Base-by-base conservation (phyloP, 495 filamentous ascomycete genomes). In the Hypoxylon subgilvum region DNA sequence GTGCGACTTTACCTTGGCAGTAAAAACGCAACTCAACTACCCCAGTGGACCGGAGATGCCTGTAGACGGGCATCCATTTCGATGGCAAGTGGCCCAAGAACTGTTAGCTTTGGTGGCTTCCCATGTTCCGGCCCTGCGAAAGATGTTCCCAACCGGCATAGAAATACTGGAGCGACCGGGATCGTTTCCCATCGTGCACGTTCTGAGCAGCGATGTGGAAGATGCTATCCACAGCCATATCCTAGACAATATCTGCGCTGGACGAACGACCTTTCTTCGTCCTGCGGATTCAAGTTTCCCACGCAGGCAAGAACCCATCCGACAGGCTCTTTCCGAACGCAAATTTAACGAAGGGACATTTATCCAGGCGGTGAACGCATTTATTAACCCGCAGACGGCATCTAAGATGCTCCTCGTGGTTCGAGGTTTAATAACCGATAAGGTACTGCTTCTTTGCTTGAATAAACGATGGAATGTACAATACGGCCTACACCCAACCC, bases 1-100 rank as follows among this genome's bases (percentile, higher is more conserved):
- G 63, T 84, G 82, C 39, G 86, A 89, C 55, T 83, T 88, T 59
- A 84, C 80, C 27, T 77, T 88, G 17, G 81, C 73, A 43, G 78
- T 80, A 7, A 82, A 78, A 41, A 77, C 75, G 5, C 75, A 79
- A 56, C 50, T 79, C 2, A 79, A 75, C 23, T 82, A 81, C 38
- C 80, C 79, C 4, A 74, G 70, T 1, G 79, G 79, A 1, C 66
- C 75, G 4, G 77, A 81, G 46, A 72, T 71, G 62, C 52, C 74
- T 4, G 72, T 82, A 0, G 78, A 82, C 60, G 78, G 80, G 6
- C 69, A 79, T 49, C 79, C 79, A 0, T 69, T 78, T 49, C 72
- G 78, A 3, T 82, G 79, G 79, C 17, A 66, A 34, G 58, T 73
- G 8, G 70, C 68, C 7, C 62, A 79, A 41, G 57, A 57, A 14